Base-by-base conservation (phyloP, 2,329 filamentous ascomycete genomes). In the Chaetomium olivaceum region DNA sequence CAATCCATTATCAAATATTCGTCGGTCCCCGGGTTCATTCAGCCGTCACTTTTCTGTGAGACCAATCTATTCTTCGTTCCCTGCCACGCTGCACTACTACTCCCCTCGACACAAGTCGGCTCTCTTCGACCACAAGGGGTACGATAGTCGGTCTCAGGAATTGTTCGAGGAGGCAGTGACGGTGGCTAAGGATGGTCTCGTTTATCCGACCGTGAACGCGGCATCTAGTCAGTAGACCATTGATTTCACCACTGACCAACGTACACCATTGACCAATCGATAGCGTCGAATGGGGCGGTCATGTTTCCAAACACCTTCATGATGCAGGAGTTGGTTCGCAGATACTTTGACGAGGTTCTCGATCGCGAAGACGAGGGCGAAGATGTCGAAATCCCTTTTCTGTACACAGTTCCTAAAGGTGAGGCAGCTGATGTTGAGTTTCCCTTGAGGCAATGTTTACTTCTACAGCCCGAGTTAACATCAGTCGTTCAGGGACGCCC, bases 351-450 rank as follows among this genome's bases (percentile, higher is more conserved):
- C 29, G 29, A 61, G 43, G 36, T 39, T 31, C 25, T 27, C 58
- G 48, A 52, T 7, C n/a, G 23, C 11, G 6, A n/a, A 6, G 48
- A 54, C 46, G 48, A 43, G 43, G 58, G 58, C n/a, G 39, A 39
- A 61, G 29, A 52, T 31, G 23, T 52, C 31, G 58, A 61, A 31
- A 23, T 4, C n/a, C 58, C 48, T 12, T 43, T 27, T n/a, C 27
- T 61, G 31, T 61, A 61, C 31, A 61, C 58, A 11, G 23, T 54
- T 33, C 12, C 58, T 19, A 61, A 61, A 43, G 58, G 58, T 33
- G 39, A 54, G 29, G 19, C 31, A 43, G 58, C 48, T 33, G 39
- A 54, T n/a, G 19, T 23, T 33, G 43, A 33, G 52, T 31, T 27
- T 4, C 3, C 16, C 25, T 25, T 25, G 8, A 29, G 9, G 29